Evolutionary conservation across 495 filamentous ascomycete species (phyloP).

Genomic region (Lepidopterella palustris): DNA sequence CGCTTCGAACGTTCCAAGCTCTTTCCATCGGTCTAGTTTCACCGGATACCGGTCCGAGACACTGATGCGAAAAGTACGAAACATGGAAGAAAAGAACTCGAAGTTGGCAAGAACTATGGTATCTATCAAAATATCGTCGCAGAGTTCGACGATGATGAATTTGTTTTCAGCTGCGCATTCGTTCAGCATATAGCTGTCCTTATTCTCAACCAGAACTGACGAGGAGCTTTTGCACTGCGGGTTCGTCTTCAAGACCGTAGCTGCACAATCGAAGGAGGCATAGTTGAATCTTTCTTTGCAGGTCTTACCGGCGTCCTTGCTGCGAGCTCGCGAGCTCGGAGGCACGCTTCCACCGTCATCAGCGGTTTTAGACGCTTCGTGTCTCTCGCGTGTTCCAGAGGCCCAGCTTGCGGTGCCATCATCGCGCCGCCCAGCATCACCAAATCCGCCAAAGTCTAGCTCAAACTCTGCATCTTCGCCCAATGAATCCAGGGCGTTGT

Average conservation of each 20-base stretch:
- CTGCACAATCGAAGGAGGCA: constrained; percentile 93
- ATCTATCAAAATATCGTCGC: constrained; percentile 90
- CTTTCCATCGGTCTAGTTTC: constrained; percentile 85
- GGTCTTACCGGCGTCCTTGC: constrained; percentile 90
- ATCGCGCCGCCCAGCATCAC: constrained; percentile 16
- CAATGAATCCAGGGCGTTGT: constrained; percentile 62
- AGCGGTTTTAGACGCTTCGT: constrained; percentile 6
- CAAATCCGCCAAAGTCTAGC: constrained; percentile 74
- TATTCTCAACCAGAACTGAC: constrained; percentile 87
- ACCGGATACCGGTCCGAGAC: constrained; percentile 91
- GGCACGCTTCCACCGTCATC: constrained; percentile 40
- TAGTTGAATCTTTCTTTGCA: constrained; percentile 96
- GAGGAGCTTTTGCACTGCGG: constrained; percentile 74
- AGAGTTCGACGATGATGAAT: constrained; percentile 84
- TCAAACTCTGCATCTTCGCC: constrained; percentile 91
- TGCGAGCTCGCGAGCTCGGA: constrained; percentile 51
- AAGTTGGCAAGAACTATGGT: constrained; percentile 95
- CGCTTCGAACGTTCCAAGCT: constrained; percentile 81
- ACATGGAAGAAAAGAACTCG: constrained; percentile 97
- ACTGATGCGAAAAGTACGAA: constrained; percentile 79
- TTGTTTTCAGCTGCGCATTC: constrained; percentile 83
- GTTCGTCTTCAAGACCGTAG: constrained; percentile 87
- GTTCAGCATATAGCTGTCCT: constrained; percentile 97
- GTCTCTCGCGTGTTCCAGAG: background rate
- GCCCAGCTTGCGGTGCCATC: background rate